phyloP scores from a whole-genome alignment of 257 asterid species.

The Cinchona pubescens region DNA sequence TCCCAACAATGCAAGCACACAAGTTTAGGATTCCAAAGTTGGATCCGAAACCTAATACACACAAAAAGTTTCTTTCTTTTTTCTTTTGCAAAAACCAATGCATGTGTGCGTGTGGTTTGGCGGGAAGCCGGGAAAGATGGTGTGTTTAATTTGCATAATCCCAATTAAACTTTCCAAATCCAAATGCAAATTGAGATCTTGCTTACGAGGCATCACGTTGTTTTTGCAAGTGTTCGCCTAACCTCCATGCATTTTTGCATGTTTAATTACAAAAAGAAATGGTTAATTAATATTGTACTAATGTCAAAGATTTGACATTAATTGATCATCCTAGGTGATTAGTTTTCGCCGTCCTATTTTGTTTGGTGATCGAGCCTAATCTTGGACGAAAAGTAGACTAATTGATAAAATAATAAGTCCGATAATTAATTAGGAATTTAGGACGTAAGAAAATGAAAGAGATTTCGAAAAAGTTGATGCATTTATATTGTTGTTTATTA shows the following conservation, averaged over 20 bases:
- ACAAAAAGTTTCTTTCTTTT: too few relatives aligned
- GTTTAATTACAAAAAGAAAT: too few relatives aligned
- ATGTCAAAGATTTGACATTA: not conserved
- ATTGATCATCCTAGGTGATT: not conserved
- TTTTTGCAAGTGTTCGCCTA: slow-evolving; percentile 7
- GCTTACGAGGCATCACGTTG: slow-evolving; percentile 1
- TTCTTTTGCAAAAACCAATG: not conserved
- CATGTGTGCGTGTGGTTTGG: slow-evolving; percentile 10
- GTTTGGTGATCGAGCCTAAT: slow-evolving; percentile 7
- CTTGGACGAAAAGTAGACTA: slow-evolving; percentile 1
- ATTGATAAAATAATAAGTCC: not conserved
- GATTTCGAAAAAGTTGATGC: slow-evolving; percentile 13
- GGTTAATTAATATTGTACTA: not conserved
- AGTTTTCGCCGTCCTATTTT: slow-evolving; percentile 18
- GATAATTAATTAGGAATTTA: too few relatives aligned
- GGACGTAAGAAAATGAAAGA: not conserved
- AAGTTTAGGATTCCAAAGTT: slow-evolving; percentile 21
- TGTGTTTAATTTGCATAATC: not conserved
- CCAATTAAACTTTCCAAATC: not conserved
- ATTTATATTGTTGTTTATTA: too few relatives aligned
- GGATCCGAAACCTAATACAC: slow-evolving; percentile 17
- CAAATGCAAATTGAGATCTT: not conserved
- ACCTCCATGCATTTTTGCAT: not conserved
- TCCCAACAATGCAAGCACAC: slow-evolving; percentile 15
- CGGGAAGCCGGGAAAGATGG: not conserved